Base-by-base conservation (phyloP, 495 filamentous ascomycete species). In the Polyplosphaeria fusca region DNA sequence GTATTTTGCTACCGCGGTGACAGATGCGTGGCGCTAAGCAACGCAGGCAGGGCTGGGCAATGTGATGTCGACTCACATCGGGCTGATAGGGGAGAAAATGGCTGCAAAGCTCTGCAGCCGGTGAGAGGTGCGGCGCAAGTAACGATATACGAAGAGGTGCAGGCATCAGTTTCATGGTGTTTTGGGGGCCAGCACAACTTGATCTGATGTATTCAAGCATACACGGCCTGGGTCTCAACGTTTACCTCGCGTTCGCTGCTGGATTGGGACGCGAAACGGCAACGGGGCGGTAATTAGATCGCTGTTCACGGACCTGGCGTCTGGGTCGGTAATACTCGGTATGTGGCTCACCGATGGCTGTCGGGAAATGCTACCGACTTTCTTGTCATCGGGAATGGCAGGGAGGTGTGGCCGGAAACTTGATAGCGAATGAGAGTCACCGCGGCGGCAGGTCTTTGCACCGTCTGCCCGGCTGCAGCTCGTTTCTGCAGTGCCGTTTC, bases 311-410 rank as follows among this genome's bases (percentile, higher is more conserved):
- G 51, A 35, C 39, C 44, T 13, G 14, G 27, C n/a, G 4, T 42
- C 24, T 53, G 48, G 56, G 48, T 39, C 49, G 48, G n/a, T n/a
- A n/a, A n/a, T n/a, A n/a, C n/a, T n/a, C n/a, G n/a, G 20, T 23
- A 41, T 60, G 56, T 42, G 56, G 56, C 56, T 60, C 56, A n/a
- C n/a, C n/a, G n/a, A n/a, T n/a, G n/a, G 42, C 11, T 13, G 49
- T 23, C 35, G 11, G 39, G 5, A 19, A 5, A 42, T 19, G 20
- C 9, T 35, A 7, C 30, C 30, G 30, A 14, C 14, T 35, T 14
- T 35, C 30, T 35, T 51, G 48, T 20, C 23, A 25, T 32, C 47
- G 24, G 55, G 19, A 0, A 28, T 13, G 32, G 39, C 39, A n/a
- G 27, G n/a, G 47, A 20, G 28, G 47, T n/a, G n/a, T n/a, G 28